Evolutionary conservation across 495 filamentous ascomycete genomes (phyloP).

Genomic region (Neurospora pannonica): DNA sequence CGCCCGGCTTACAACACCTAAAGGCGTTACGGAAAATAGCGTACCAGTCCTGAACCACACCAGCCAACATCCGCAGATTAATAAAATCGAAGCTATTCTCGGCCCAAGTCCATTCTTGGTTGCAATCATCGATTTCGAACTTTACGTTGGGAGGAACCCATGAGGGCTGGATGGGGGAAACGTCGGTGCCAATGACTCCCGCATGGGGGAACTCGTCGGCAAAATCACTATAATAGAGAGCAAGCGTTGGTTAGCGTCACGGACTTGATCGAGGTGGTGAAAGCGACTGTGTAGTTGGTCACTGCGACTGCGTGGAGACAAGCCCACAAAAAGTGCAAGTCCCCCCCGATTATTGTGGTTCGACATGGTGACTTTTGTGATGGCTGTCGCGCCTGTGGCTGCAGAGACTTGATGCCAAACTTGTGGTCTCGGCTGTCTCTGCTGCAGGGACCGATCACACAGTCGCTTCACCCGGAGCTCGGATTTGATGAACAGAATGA

Average conservation of each 20-base stretch:
- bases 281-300: background rate
- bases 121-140: slow-evolving; percentile 48
- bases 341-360: background rate
- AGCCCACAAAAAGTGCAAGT: background rate
- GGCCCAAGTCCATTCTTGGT: slow-evolving; percentile 40
- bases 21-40: background rate
- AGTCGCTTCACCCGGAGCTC: background rate
- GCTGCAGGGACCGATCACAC: background rate
- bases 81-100: slow-evolving; percentile 47
- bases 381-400: background rate
- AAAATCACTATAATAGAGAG: slow-evolving; percentile 11
- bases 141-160: slow-evolving; percentile 39
- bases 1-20: background rate
- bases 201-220: slow-evolving; percentile 41
- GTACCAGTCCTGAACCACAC: slow-evolving; percentile 1
- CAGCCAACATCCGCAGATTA: background rate
- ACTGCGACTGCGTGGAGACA: background rate
- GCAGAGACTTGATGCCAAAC: background rate
- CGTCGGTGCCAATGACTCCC: slow-evolving; percentile 51
- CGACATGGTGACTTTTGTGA: background rate
- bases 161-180: slow-evolving; percentile 45
- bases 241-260: background rate
- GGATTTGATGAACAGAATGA: background rate
- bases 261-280: background rate
- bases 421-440: background rate